Conservation (phyloP, 371 early-diverging fungal genomes). For the Mortierella sp. region DNA sequence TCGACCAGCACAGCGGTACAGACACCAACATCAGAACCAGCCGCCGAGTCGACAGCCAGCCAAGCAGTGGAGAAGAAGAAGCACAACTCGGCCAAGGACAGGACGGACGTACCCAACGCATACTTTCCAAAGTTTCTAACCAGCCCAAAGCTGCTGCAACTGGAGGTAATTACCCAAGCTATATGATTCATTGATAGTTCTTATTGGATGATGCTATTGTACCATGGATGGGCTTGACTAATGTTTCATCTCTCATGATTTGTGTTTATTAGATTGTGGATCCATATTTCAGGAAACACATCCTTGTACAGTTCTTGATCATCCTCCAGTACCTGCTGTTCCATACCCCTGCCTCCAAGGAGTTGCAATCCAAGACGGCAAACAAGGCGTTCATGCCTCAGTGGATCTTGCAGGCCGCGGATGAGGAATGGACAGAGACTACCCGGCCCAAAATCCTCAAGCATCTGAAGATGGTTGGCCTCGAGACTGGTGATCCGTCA, state of each 20-base stretch:
- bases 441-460: slow-evolving; percentile 30
- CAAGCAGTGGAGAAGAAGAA: slow-evolving; percentile 29
- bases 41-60: neutral
- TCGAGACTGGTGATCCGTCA: slow-evolving; percentile 29
- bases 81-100: slow-evolving; percentile 22
- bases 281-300: slow-evolving; percentile 79
- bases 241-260: neutral
- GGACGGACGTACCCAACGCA: slow-evolving; percentile 52
- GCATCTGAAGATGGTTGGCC: slow-evolving; percentile 25
- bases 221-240: no score
- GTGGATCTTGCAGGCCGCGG: slow-evolving; percentile 39
- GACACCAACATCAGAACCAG: slow-evolving; percentile 1
- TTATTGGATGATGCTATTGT: no score
- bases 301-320: slow-evolving; percentile 84
- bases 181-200: neutral
- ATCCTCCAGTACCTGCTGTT: slow-evolving; percentile 73
- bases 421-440: slow-evolving; percentile 33
- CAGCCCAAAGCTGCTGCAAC: slow-evolving; percentile 74
- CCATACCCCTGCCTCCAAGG: slow-evolving; percentile 28
- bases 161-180: slow-evolving; percentile 78
- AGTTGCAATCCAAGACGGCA: slow-evolving; percentile 42
- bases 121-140: slow-evolving; percentile 85
- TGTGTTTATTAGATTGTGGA: slow-evolving; percentile 66
- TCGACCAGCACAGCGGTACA: slow-evolving; percentile 10
- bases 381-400: slow-evolving; percentile 40